Evolutionary conservation across 2,329 filamentous ascomycete genomes (phyloP).

Genomic region (Peltaster fructicola): DNA sequence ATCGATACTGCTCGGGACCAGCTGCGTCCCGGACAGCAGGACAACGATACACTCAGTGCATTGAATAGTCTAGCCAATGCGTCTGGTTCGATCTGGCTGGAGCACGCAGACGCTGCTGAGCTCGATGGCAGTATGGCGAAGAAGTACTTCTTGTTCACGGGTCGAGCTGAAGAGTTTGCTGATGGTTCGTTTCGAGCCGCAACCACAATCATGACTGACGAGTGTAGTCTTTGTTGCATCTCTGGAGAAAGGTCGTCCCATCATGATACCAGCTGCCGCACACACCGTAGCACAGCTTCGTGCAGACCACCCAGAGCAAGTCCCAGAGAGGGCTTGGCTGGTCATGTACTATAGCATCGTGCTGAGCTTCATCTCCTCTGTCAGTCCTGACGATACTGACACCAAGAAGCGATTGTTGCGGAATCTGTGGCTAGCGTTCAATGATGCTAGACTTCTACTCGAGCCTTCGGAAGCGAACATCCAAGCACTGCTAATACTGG

Average conservation of each 20-base stretch:
- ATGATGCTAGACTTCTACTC: slow-evolving; percentile 9
- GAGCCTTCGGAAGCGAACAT: slow-evolving; percentile 10
- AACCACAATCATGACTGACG: neutral
- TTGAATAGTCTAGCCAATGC: slow-evolving; percentile 7
- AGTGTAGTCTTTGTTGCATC: slow-evolving; percentile 5
- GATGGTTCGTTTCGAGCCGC: no score
- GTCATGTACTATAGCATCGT: slow-evolving; percentile 12
- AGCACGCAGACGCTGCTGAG: slow-evolving; percentile 5
- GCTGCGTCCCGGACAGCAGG: slow-evolving; percentile 1
- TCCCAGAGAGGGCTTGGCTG: slow-evolving; percentile 10
- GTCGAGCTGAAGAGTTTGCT: no score
- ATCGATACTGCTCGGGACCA: slow-evolving; percentile 7
- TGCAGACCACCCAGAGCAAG: slow-evolving; percentile 4
- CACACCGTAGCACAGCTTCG: slow-evolving; percentile 5
- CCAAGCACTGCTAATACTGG: slow-evolving; percentile 10
- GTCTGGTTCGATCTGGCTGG: slow-evolving; percentile 7
- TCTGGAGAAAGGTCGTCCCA: slow-evolving; percentile 3
- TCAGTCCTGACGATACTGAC: slow-evolving; percentile 2
- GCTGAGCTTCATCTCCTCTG: slow-evolving; percentile 6
- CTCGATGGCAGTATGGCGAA: no score
- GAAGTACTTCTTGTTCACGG: slow-evolving; percentile 7
- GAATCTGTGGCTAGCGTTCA: slow-evolving; percentile 13
- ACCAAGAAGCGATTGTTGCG: slow-evolving; percentile 7
- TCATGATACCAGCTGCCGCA: slow-evolving; percentile 4
- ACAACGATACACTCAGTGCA: slow-evolving; percentile 5